Evolutionary conservation across 2,329 filamentous ascomycete genomes (phyloP), one percentile per base, ranked within the genome.

Genomic region (Trichoderma lentiforme): DNA sequence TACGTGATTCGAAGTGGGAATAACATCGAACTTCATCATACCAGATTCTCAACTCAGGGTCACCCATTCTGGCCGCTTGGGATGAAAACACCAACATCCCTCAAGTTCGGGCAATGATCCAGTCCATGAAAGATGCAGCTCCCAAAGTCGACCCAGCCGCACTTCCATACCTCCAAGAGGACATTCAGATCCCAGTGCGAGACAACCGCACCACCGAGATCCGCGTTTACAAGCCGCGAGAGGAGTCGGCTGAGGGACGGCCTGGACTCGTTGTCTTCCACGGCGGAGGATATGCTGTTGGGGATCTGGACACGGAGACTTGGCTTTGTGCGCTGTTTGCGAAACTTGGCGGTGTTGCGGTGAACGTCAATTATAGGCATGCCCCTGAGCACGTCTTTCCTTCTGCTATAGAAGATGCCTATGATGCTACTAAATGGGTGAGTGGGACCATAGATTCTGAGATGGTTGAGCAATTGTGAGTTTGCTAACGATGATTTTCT

Each of bases 331-430:
- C 58, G 9, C 57, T 74, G 43, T 79, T 80, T 60, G 74, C 74
- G 6, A 69, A 71, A 8, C 70, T 80, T 11, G 78, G 77, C 4
- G 76, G 78, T 4, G 57, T 80, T 24, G 74, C 75, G 6, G 71
- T 79, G 28, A 63, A 71, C 58, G 58, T 64, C 15, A 47, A 64
- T 5, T 79, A 79, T 69, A 74, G 79, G 5, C 76, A 74, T 71
- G 77, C 79, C 2, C 77, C 79, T 7, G 78, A 80, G 36, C 74
- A 78, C 64, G 69, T 75, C 8, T 79, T 80, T 32, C 78, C 78
- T 15, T 72, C 77, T 11, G 76, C 77, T 5, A 72, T 79, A 8
- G 67, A 79, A 7, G 79, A 80, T 63, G 74, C 75, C 9, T 78
- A 76, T 51, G 78, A 80, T 58, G 77, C 73, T 21, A 74, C 76